Conservation (phyloP, 2,329 filamentous ascomycete genomes). For the Hypoxylon sp. region DNA sequence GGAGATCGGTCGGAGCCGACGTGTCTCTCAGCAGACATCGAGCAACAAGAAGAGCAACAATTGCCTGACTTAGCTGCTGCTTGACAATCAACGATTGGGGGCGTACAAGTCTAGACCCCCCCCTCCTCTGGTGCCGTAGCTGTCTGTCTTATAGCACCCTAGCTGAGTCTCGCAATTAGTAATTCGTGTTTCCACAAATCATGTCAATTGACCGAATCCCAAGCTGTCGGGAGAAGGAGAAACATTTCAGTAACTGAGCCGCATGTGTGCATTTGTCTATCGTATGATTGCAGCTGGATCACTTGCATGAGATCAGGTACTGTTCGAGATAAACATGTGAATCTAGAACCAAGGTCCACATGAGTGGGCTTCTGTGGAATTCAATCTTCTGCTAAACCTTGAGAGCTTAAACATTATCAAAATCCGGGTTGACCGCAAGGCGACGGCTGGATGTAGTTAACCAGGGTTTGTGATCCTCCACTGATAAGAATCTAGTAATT, state of each 20-base stretch:
- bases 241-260: conserved; percentile 20
- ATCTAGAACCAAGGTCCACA: background rate
- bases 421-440: no score
- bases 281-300: background rate
- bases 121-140: background rate
- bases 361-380: background rate
- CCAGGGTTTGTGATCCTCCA: no score
- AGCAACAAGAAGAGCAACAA: background rate
- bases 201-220: background rate
- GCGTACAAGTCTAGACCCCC: background rate
- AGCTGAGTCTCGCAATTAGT: background rate
- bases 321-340: conserved; percentile 18
- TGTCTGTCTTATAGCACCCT: background rate
- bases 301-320: background rate
- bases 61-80: background rate
- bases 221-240: conserved; percentile 1
- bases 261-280: conserved; percentile 16
- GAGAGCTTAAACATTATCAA: background rate
- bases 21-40: background rate
- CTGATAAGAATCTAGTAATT: no score
- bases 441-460: no score
- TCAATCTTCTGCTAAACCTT: background rate
- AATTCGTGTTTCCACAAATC: no score
- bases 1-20: background rate
- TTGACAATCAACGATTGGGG: background rate